Evolutionary conservation across 495 filamentous ascomycete species (phyloP), one percentile per base, ranked within the genome.

Genomic region (Achaetomiella virescens): DNA sequence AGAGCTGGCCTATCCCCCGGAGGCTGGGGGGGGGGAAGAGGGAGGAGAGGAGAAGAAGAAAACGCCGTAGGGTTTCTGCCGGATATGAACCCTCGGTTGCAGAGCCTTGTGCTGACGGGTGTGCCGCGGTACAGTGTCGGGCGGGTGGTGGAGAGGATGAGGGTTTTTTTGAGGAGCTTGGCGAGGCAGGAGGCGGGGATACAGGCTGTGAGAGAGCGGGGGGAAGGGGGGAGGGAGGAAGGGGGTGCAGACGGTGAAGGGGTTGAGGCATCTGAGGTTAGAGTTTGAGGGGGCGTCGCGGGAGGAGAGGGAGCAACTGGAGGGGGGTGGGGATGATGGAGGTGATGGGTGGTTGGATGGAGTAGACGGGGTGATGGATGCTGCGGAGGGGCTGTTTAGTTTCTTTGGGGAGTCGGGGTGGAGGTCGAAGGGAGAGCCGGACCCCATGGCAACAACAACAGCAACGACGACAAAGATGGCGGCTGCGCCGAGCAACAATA

Each of bases 41-140:
- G n/a, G n/a, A n/a, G n/a, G n/a, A n/a, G n/a, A n/a, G n/a, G n/a
- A n/a, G n/a, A n/a, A n/a, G n/a, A n/a, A n/a, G n/a, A n/a, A n/a
- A n/a, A n/a, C n/a, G n/a, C n/a, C n/a, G n/a, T n/a, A n/a, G n/a
- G n/a, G n/a, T n/a, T n/a, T n/a, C n/a, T n/a, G n/a, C 76, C 76
- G 1, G 71, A 76, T 37, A 76, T 73, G 56, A 79, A 79, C 53
- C 73, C 75, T 8, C 63, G 76, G 7, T 64, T 78, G 37, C 57
- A 56, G 9, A 71, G 70, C 2, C 54, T 79, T 7, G 68, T 68
- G 10, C 52, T 79, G 31, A 70, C 72, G 1, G 55, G 63, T 11
- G 69, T 78, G 8, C 76, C 76, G 0, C 58, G 74, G 15, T 66
- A 62, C 18, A 77, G 74, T 0, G 61, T 65, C 8, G 76, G 76